These are phyloP conservation scores for Venturia aucupariae DNA, from an alignment of 2,329 filamentous ascomycete genomes.

Conservation along the genomic window DNA sequence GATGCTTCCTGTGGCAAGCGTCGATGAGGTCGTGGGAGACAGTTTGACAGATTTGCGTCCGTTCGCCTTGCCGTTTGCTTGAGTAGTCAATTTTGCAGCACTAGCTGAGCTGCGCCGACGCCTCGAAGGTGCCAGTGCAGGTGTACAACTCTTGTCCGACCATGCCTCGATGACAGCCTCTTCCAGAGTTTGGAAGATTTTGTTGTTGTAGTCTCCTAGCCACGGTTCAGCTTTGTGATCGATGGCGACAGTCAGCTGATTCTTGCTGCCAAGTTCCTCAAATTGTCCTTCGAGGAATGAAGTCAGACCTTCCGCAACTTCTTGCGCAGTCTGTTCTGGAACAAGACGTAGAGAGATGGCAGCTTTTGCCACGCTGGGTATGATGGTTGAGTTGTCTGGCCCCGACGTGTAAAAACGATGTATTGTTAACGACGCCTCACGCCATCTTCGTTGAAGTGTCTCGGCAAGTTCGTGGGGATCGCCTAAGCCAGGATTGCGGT, in stretches of 20 bases:
- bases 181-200: constrained; percentile 84
- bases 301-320: constrained; percentile 60
- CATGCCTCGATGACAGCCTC: constrained; percentile 77
- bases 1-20: constrained; percentile 38
- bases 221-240: constrained; percentile 93
- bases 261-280: constrained; percentile 64
- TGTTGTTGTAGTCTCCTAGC: constrained; percentile 84
- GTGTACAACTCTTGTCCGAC: constrained; percentile 41
- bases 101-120: constrained; percentile 22
- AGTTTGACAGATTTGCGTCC: constrained; percentile 23
- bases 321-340: constrained; percentile 78
- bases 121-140: constrained; percentile 16
- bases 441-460: constrained; percentile 87
- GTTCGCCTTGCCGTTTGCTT: constrained; percentile 9
- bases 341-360: constrained; percentile 86
- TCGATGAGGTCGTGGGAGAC: constrained; percentile 42
- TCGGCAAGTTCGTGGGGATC: constrained; percentile 63
- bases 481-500: constrained; percentile 56
- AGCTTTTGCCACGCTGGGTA: constrained; percentile 80
- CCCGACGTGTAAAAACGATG: constrained; percentile 90
- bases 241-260: constrained; percentile 70
- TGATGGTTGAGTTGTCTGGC: constrained; percentile 77
- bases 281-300: constrained; percentile 65
- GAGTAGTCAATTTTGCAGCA: constrained; percentile 16
- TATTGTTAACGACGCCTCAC: constrained; percentile 87